Conservation (phyloP, 2,329 filamentous ascomycete genomes). For the Neofusicoccum umdonicola region DNA sequence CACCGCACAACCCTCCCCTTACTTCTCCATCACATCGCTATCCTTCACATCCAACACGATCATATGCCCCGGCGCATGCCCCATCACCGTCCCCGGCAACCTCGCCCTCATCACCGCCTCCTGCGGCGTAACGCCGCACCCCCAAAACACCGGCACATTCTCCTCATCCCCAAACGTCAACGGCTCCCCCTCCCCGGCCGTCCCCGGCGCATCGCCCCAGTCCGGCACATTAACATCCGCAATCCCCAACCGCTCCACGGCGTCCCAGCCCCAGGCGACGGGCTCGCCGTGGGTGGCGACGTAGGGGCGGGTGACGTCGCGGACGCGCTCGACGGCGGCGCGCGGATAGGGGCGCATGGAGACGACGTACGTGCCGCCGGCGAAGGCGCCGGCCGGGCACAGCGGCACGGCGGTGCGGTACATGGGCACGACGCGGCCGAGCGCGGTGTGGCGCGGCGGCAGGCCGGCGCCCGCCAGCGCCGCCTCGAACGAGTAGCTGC, state of each 20-base stretch:
- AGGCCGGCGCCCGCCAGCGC: slow-evolving; percentile 54
- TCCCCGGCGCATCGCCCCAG: slow-evolving; percentile 54
- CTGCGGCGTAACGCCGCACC: slow-evolving; percentile 66
- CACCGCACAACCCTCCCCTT: too few relatives aligned
- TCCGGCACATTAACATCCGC: slow-evolving; percentile 52
- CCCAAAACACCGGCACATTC: slow-evolving; percentile 60
- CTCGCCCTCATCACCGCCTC: slow-evolving; percentile 59
- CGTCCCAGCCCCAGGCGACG: slow-evolving; percentile 64
- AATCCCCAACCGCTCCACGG: slow-evolving; percentile 53
- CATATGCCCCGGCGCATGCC: slow-evolving; percentile 63
- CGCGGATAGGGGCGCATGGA: slow-evolving; percentile 61
- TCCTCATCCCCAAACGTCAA: slow-evolving; percentile 37
- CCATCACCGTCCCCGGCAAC: slow-evolving; percentile 57
- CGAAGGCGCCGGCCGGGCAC: slow-evolving; percentile 59
- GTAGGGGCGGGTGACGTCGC: slow-evolving; percentile 56
- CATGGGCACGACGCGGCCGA: slow-evolving; percentile 58
- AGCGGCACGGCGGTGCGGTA: slow-evolving; percentile 59
- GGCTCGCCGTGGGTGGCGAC: slow-evolving; percentile 62
- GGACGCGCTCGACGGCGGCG: slow-evolving; percentile 51
- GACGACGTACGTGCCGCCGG: slow-evolving; percentile 55
- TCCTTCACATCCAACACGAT: slow-evolving; percentile 51
- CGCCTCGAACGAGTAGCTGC: slow-evolving; percentile 62
- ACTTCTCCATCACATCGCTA: slow-evolving; percentile 3
- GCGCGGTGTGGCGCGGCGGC: slow-evolving; percentile 49
- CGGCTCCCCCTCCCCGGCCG: slow-evolving; percentile 38